phyloP scores from a whole-genome alignment of 2,329 filamentous ascomycete species.

The Stenocarpella maydis region DNA sequence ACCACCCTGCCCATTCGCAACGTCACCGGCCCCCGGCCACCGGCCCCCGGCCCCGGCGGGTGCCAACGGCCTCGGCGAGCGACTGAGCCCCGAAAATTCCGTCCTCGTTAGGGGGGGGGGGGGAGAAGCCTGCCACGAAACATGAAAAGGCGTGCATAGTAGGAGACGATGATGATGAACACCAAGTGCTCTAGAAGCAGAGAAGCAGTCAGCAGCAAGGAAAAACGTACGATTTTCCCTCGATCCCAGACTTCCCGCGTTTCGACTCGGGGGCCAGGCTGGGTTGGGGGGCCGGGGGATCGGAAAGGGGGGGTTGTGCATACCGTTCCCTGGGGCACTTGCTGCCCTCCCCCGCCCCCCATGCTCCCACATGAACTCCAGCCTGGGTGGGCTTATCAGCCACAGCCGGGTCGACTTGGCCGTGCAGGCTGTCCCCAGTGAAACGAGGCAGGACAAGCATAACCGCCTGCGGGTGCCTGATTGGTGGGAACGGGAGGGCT shows the following conservation, averaged over 20 bases:
- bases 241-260: conserved; percentile 16
- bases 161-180: background rate
- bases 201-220: background rate
- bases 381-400: too few relatives aligned
- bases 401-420: conserved; percentile 8
- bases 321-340: too few relatives aligned
- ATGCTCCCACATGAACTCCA: too few relatives aligned
- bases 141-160: background rate
- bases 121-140: background rate
- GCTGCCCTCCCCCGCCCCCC: too few relatives aligned
- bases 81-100: background rate
- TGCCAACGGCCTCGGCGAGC: background rate
- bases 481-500: conserved; percentile 16
- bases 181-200: background rate
- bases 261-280: conserved; percentile 22
- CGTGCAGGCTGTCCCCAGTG: conserved; percentile 6
- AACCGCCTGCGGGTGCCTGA: background rate
- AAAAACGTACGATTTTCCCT: conserved; percentile 11
- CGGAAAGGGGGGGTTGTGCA: too few relatives aligned
- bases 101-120: background rate
- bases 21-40: background rate
- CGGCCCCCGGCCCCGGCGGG: background rate
- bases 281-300: background rate
- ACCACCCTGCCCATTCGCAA: background rate
- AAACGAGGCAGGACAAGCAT: conserved; percentile 11